Conservation (phyloP, 345 rosid species). For the Eucalyptus leucophloia region DNA sequence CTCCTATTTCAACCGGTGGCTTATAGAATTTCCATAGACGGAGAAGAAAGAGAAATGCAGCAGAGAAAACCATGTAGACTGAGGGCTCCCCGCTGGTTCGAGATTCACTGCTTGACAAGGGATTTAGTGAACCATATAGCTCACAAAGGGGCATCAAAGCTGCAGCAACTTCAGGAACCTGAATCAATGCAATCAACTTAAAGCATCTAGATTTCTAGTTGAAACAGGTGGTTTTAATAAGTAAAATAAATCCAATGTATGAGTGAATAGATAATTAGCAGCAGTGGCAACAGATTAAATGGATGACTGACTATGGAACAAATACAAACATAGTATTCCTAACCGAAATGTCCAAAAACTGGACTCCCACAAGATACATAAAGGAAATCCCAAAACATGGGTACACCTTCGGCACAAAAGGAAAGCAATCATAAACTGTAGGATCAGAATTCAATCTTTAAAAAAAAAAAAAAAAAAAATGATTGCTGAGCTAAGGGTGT, state of each 20-base stretch:
- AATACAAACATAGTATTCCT: neutral
- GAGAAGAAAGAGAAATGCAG: conserved; percentile 60
- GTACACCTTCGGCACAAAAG: neutral
- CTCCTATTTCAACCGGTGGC: conserved; percentile 35
- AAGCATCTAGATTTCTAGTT: neutral
- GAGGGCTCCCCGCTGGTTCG: conserved; percentile 24
- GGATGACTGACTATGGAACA: neutral
- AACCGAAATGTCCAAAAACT: neutral
- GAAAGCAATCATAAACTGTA: neutral
- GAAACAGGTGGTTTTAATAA: neutral
- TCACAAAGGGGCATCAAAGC: conserved; percentile 62
- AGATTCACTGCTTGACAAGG: conserved; percentile 16
- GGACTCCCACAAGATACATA: neutral
- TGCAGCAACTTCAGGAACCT: conserved; percentile 71
- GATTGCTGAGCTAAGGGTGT: neutral
- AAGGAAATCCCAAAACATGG: neutral
- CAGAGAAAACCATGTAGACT: conserved; percentile 44
- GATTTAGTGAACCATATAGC: conserved; percentile 44
- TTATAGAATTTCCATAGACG: conserved; percentile 70
- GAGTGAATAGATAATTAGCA: neutral
- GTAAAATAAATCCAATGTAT: neutral
- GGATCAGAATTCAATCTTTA: neutral
- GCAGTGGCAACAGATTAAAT: neutral
- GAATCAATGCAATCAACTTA: neutral
- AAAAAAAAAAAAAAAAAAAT: neutral